These are phyloP conservation scores for Umbelopsis sp. DNA, from an alignment of 192 early-diverging fungal genomes.

Conservation along the genomic window DNA sequence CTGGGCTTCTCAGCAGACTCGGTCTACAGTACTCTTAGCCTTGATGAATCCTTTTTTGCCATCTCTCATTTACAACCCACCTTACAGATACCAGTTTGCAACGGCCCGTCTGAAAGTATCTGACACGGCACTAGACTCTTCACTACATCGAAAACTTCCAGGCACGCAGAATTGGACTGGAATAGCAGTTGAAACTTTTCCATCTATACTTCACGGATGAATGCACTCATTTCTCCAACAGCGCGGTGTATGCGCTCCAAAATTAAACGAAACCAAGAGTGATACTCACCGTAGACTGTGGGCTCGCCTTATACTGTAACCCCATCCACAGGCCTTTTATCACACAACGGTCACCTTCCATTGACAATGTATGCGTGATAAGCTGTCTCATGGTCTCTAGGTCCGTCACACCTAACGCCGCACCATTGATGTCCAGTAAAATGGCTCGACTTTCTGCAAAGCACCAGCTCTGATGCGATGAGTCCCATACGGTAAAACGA, in stretches of 20 bases:
- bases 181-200: background rate
- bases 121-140: background rate
- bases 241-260: background rate
- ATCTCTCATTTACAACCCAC: background rate
- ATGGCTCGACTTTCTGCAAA: background rate
- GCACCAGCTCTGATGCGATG: background rate
- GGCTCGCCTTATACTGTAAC: background rate
- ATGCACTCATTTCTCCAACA: background rate
- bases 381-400: background rate
- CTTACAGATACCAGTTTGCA: background rate
- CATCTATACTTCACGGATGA: background rate
- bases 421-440: background rate
- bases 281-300: background rate
- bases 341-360: background rate
- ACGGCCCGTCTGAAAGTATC: background rate
- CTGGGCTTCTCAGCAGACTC: no score
- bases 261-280: no score
- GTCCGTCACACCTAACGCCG: background rate
- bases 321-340: background rate
- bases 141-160: background rate
- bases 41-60: background rate
- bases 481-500: background rate
- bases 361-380: background rate
- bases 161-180: background rate
- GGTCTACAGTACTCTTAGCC: no score